Evolutionary conservation across 805 yeast species (phyloP).

Genomic region (Ogataea methanolica): DNA sequence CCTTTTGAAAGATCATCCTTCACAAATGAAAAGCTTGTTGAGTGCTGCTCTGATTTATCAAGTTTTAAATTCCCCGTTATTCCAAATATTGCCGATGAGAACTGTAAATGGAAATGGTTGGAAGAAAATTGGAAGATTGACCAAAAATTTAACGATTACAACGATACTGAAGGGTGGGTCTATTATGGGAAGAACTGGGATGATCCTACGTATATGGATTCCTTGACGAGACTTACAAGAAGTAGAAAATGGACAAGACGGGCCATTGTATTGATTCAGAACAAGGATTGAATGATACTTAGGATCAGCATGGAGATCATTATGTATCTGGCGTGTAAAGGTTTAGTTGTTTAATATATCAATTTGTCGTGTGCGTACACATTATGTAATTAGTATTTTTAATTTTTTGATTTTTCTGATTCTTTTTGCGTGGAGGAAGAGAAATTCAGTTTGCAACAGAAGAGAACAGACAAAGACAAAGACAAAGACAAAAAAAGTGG

Average conservation of each 20-base stretch:
- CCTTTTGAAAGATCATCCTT: conserved; percentile 50
- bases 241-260: conserved; percentile 46
- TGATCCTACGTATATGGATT: conserved; percentile 35
- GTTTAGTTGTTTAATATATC: no score
- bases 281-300: background rate
- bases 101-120: conserved; percentile 54
- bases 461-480: no score
- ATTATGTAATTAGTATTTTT: no score
- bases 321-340: no score
- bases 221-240: conserved; percentile 47
- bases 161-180: conserved; percentile 46
- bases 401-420: no score
- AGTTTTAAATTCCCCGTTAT: conserved; percentile 41
- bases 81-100: conserved; percentile 29
- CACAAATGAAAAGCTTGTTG: conserved; percentile 37
- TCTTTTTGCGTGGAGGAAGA: no score
- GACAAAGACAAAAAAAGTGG: no score
- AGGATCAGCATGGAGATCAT: no score
- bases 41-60: conserved; percentile 26
- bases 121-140: conserved; percentile 50
- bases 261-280: conserved; percentile 29
- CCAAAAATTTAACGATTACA: conserved; percentile 32
- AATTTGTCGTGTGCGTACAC: no score
- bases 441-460: no score
- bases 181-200: conserved; percentile 52